These are phyloP conservation scores for Coemansia sp. DNA, from an alignment of 192 early-diverging fungal genomes.

Conservation along the genomic window DNA sequence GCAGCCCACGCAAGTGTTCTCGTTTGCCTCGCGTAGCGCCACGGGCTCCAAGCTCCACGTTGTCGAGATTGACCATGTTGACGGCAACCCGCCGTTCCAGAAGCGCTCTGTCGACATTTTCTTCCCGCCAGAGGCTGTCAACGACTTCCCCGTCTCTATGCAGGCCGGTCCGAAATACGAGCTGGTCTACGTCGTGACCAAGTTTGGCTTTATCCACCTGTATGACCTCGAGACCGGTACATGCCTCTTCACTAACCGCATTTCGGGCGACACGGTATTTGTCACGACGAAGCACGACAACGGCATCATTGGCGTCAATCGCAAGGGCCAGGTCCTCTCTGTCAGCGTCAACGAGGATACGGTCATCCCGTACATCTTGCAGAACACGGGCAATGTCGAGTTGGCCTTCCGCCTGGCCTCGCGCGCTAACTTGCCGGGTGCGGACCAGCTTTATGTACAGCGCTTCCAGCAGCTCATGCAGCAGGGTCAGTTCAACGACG, in stretches of 20 bases:
- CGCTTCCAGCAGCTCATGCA: conserved; percentile 88
- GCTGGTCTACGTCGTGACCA: conserved; percentile 94
- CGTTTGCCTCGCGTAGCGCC: conserved; percentile 85
- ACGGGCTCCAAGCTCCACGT: conserved; percentile 90
- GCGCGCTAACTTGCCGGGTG: conserved; percentile 87
- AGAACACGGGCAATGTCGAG: conserved; percentile 79
- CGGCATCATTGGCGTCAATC: conserved; percentile 94
- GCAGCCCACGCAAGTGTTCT: conserved; percentile 84
- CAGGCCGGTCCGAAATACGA: conserved; percentile 93
- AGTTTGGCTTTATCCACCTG: conserved; percentile 96
- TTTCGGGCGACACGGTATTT: conserved; percentile 98
- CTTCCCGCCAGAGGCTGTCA: conserved; percentile 94
- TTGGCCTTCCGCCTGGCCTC: conserved; percentile 88
- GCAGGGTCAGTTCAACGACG: conserved; percentile 77
- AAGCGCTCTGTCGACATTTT: conserved; percentile 91
- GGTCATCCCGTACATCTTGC: conserved; percentile 88
- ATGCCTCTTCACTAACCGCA: conserved; percentile 97
- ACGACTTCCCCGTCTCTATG: conserved; percentile 97
- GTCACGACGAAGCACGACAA: conserved; percentile 88
- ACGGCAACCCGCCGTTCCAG: conserved; percentile 84
- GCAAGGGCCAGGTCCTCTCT: conserved; percentile 94
- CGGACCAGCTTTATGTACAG: conserved; percentile 85
- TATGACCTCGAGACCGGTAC: conserved; percentile 94
- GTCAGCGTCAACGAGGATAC: conserved; percentile 89
- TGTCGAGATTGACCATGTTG: conserved; percentile 94